These are phyloP conservation scores for Colletotrichum spaethianum DNA, from an alignment of 2,329 filamentous ascomycete genomes.

Conservation along the genomic window DNA sequence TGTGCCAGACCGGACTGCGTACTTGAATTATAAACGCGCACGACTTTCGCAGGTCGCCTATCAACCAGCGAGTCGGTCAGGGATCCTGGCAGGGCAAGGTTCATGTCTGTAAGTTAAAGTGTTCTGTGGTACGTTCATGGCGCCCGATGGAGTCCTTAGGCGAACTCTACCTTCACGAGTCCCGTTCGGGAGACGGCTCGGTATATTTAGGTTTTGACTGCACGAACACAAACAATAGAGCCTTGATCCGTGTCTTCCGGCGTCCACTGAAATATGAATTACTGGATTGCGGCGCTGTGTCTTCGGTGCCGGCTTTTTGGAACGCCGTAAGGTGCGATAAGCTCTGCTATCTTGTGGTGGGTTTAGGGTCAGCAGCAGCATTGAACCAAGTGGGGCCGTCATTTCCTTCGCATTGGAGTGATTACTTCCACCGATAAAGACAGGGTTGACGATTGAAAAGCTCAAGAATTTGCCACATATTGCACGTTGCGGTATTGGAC, in stretches of 20 bases:
- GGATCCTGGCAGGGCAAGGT: not conserved
- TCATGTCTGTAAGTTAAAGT: not conserved
- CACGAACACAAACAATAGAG: no score
- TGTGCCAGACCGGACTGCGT: not conserved
- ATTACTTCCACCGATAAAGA: no score
- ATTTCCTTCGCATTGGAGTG: not conserved
- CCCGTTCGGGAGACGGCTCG: not conserved
- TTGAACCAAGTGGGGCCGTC: not conserved
- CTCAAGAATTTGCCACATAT: not conserved
- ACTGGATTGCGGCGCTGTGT: not conserved
- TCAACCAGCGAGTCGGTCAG: not conserved
- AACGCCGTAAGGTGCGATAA: not conserved
- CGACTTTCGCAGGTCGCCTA: not conserved
- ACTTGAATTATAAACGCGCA: not conserved
- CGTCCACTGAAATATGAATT: no score
- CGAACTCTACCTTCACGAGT: not conserved
- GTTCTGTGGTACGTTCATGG: not conserved
- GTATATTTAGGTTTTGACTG: not conserved
- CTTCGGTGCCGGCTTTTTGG: not conserved
- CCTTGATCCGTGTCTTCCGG: not conserved
- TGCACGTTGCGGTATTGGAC: not conserved
- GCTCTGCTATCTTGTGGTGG: not conserved
- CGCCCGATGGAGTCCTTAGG: not conserved
- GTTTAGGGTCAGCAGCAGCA: not conserved
- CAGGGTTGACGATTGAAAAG: not conserved